phyloP scores from a whole-genome alignment of 1,284 basidiomycete genomes.

The Vanrija humicola region DNA sequence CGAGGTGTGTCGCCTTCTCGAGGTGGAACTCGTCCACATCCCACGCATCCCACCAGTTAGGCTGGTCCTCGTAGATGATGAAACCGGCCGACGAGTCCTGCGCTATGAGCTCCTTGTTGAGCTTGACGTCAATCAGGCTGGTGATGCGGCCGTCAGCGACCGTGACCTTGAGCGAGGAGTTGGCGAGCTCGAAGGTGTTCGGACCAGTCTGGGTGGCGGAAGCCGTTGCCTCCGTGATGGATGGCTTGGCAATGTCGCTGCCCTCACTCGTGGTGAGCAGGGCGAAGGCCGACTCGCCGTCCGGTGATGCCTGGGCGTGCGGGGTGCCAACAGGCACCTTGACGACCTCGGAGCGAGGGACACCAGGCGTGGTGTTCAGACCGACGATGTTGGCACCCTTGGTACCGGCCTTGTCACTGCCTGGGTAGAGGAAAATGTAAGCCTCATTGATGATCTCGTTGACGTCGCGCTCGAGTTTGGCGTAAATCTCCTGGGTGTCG shows the following conservation, averaged over 20 bases:
- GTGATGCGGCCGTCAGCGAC: slow-evolving; percentile 72
- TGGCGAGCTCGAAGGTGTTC: slow-evolving; percentile 1
- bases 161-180: slow-evolving; percentile 50
- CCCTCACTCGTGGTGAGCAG: not conserved
- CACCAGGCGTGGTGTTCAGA: slow-evolving; percentile 17
- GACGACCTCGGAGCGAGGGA: slow-evolving; percentile 17
- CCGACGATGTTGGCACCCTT: slow-evolving; percentile 2
- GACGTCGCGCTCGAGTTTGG: slow-evolving; percentile 59
- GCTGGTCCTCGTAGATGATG: slow-evolving; percentile 75
- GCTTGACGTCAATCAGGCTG: slow-evolving; percentile 67
- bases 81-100: slow-evolving; percentile 70
- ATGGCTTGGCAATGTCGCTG: not conserved
- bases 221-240: not conserved
- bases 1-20: slow-evolving; percentile 65
- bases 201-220: not conserved
- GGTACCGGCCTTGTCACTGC: not conserved
- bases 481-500: slow-evolving; percentile 40
- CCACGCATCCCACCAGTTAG: slow-evolving; percentile 50
- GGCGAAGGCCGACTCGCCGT: not conserved
- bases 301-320: not conserved
- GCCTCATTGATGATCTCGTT: slow-evolving; percentile 69
- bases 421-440: slow-evolving; percentile 60
- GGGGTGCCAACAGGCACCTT: not conserved
- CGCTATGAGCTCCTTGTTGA: slow-evolving; percentile 69
- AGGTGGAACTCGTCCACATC: slow-evolving; percentile 90